Evolutionary conservation across 116 monocot genomes (phyloP).

Genomic region (Thalassia testudinum): DNA sequence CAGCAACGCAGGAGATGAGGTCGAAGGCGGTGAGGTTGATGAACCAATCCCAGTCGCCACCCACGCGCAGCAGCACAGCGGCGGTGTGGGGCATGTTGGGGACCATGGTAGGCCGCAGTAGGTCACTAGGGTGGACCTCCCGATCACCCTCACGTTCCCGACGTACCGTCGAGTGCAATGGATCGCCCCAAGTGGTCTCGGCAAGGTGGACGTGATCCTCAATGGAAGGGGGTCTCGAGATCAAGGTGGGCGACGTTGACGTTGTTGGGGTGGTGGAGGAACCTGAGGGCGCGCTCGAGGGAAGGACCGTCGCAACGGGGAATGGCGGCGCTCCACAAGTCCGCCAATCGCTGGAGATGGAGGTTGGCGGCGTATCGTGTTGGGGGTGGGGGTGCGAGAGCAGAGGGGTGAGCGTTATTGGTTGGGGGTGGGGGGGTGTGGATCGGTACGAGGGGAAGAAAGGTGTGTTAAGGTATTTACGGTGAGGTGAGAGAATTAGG

Average conservation of each 20-base stretch:
- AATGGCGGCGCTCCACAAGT: too few relatives aligned
- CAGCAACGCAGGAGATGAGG: too few relatives aligned
- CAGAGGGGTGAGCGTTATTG: too few relatives aligned
- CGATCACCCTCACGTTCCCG: slow-evolving; percentile 36
- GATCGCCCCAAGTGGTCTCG: slow-evolving; percentile 12
- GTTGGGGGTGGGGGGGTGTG: too few relatives aligned
- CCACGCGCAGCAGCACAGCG: slow-evolving; percentile 27
- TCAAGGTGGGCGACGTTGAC: slow-evolving; percentile 42
- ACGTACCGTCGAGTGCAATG: slow-evolving; percentile 9
- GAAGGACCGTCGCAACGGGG: too few relatives aligned
- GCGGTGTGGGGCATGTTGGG: slow-evolving; percentile 52
- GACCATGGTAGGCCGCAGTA: slow-evolving; percentile 61
- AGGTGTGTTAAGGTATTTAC: too few relatives aligned
- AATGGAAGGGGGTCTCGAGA: slow-evolving; percentile 19
- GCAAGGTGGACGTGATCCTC: slow-evolving; percentile 24
- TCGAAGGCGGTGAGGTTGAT: slow-evolving; percentile 53
- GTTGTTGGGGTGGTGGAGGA: too few relatives aligned
- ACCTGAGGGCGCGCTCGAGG: slow-evolving; percentile 19
- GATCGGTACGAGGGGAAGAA: too few relatives aligned
- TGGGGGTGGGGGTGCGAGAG: too few relatives aligned
- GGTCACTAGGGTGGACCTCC: slow-evolving; percentile 36
- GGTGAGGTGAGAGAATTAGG: too few relatives aligned
- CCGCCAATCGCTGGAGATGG: too few relatives aligned
- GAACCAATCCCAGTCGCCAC: slow-evolving; percentile 52
- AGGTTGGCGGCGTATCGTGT: too few relatives aligned